Evolutionary conservation across 345 rosid species (phyloP).

Genomic region (Eucalyptus tenuipes): DNA sequence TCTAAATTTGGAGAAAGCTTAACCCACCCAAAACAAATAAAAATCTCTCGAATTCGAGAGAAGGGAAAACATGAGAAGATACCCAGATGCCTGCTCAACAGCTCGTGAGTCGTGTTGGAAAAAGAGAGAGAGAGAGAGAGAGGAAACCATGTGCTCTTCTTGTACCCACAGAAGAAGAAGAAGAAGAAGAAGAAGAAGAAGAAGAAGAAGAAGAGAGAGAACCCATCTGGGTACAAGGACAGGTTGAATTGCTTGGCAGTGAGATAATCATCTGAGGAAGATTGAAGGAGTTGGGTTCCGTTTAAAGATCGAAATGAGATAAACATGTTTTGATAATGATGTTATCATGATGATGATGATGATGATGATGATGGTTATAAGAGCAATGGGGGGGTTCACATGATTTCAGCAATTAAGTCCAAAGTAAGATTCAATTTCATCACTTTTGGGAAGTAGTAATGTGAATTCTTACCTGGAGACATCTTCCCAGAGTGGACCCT

Average conservation of each 20-base stretch:
- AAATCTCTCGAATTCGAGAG: background rate
- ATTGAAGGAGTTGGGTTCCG: background rate
- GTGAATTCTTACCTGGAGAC: constrained; percentile 50
- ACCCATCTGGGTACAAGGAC: constrained; percentile 12
- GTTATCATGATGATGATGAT: background rate
- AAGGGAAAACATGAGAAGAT: constrained; percentile 3
- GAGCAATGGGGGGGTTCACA: background rate
- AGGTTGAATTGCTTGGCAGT: background rate
- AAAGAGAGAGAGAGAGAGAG: constrained; percentile 12
- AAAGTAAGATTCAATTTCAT: background rate
- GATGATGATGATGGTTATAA: background rate
- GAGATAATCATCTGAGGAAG: background rate
- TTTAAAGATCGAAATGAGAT: background rate
- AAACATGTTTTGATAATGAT: background rate
- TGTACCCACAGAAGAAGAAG: constrained; percentile 2
- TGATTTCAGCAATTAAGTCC: background rate
- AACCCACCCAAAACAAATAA: background rate
- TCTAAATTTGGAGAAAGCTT: background rate
- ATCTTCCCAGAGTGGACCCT: constrained; percentile 92
- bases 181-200: background rate
- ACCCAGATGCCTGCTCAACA: background rate
- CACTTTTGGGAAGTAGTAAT: background rate
- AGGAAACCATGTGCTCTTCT: constrained; percentile 12
- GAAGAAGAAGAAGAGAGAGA: no score
- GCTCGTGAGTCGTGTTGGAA: constrained; percentile 32